phyloP scores from a whole-genome alignment of 2,329 filamentous ascomycete species.

The Penicillium janthinellum region DNA sequence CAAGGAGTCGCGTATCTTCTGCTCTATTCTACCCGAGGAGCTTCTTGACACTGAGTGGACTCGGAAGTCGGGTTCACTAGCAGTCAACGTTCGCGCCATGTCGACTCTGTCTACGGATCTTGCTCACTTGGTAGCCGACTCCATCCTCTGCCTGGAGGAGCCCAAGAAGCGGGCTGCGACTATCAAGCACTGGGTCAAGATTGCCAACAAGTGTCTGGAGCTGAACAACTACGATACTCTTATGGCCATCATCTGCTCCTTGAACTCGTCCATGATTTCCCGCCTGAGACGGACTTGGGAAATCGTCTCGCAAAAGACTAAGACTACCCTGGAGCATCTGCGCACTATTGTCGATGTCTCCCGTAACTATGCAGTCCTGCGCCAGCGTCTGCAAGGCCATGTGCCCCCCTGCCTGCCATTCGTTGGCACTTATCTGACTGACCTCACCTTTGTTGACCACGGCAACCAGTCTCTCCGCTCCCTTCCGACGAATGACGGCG shows the following conservation, averaged over 20 bases:
- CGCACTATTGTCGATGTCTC: constrained; percentile 85
- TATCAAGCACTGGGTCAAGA: constrained; percentile 98
- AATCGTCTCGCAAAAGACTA: constrained; percentile 77
- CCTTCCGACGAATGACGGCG: constrained; percentile 65
- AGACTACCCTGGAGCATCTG: constrained; percentile 74
- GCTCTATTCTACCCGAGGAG: constrained; percentile 87
- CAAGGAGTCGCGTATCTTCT: constrained; percentile 89
- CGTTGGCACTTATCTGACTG: constrained; percentile 92
- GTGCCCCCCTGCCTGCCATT: constrained; percentile 93
- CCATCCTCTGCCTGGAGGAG: constrained; percentile 84
- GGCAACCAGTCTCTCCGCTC: constrained; percentile 86
- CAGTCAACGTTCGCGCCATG: constrained; percentile 92
- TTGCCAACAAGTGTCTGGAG: constrained; percentile 81
- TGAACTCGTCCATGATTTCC: constrained; percentile 88
- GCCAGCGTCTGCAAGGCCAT: constrained; percentile 79
- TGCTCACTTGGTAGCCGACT: constrained; percentile 89
- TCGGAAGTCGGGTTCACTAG: constrained; percentile 76
- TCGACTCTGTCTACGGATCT: constrained; percentile 88
- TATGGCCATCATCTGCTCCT: constrained; percentile 93
- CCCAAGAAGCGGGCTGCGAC: constrained; percentile 85
- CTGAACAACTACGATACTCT: constrained; percentile 94
- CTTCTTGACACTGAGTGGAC: constrained; percentile 91
- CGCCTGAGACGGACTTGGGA: constrained; percentile 94
- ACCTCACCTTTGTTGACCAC: constrained; percentile 92
- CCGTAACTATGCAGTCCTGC: constrained; percentile 86